phyloP scores from a whole-genome alignment of 495 filamentous ascomycete genomes.

The Talaromyces borbonicus region DNA sequence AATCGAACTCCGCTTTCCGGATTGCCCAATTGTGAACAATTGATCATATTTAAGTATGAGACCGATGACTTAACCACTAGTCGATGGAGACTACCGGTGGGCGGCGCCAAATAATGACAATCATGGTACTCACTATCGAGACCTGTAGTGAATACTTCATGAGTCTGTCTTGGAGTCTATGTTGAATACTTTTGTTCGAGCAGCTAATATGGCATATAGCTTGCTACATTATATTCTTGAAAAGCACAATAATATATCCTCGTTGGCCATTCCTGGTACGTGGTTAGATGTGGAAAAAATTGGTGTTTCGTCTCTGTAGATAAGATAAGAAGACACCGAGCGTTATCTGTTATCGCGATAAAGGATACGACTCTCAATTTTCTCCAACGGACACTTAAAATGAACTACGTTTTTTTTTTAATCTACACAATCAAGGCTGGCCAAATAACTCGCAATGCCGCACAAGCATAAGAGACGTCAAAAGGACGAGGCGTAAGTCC shows the following conservation, averaged over 20 bases:
- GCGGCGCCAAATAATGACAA: no score
- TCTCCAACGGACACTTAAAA: background rate
- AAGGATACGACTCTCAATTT: constrained; percentile 4
- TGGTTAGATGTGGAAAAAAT: no score
- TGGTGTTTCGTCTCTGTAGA: no score
- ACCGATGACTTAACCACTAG: constrained; percentile 1
- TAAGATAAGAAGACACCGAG: no score
- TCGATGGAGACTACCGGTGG: background rate
- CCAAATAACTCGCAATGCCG: constrained; percentile 49
- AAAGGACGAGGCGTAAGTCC: constrained; percentile 35
- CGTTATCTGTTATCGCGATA: constrained; percentile 6
- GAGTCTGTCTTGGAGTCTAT: no score
- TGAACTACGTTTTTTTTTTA: background rate
- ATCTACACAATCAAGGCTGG: background rate
- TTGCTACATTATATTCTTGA: no score
- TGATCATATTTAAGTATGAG: background rate
- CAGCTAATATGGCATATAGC: no score
- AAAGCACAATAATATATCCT: no score
- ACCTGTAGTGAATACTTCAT: no score
- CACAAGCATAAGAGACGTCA: constrained; percentile 69
- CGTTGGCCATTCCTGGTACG: no score
- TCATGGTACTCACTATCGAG: no score
- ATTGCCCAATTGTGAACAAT: background rate
- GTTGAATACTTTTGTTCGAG: no score
- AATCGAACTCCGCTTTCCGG: background rate